phyloP scores from a whole-genome alignment of 768 basidiomycete species.

The Naganishia antarctica region DNA sequence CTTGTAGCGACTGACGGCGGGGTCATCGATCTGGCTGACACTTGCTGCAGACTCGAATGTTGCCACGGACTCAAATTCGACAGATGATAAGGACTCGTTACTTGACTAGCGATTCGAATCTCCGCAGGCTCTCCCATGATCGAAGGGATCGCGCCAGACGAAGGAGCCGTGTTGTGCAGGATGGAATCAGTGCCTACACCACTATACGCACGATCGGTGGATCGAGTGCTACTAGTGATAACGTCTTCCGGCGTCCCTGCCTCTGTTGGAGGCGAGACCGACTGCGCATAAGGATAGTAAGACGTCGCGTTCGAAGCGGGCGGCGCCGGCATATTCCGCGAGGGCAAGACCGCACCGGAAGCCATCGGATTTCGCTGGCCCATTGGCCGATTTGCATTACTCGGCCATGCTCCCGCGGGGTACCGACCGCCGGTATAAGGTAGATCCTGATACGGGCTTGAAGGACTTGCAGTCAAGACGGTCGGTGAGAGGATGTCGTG shows the following conservation, averaged over 20 bases:
- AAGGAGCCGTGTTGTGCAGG: background rate
- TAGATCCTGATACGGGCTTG: constrained; percentile 1
- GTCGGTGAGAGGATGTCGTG: background rate
- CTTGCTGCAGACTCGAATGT: constrained; percentile 1
- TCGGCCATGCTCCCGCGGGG: background rate
- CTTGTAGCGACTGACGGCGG: background rate
- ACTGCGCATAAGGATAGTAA: constrained; percentile 12
- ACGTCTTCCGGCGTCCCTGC: background rate
- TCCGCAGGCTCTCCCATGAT: constrained; percentile 1
- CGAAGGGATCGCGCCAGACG: constrained; percentile 7
- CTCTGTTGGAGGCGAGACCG: constrained; percentile 2
- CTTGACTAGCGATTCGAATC: constrained; percentile 13
- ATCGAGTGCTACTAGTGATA: too few species aligned
- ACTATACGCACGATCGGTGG: background rate
- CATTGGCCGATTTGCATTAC: background rate
- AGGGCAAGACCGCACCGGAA: background rate
- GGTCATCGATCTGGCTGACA: background rate
- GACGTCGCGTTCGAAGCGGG: constrained; percentile 11
- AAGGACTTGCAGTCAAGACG: background rate
- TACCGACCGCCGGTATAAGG: background rate
- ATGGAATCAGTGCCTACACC: background rate
- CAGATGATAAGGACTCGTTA: background rate
- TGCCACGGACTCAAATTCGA: background rate
- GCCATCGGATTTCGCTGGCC: background rate
- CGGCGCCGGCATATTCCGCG: background rate